phyloP scores from a whole-genome alignment of 169 alveolate genomes.

The Eimeria maxima region DNA sequence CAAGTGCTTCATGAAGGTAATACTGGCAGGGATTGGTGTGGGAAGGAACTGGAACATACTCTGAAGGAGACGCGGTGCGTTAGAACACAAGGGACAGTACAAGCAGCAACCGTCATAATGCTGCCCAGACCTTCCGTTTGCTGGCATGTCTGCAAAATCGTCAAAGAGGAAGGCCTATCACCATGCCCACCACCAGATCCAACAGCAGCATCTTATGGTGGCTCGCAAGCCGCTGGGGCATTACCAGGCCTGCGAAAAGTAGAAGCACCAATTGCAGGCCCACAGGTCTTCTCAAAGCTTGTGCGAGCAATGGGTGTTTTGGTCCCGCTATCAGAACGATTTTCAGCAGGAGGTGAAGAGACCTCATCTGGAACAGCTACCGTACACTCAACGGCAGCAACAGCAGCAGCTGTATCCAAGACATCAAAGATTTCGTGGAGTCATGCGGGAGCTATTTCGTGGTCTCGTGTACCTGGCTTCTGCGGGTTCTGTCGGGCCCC shows the following conservation, averaged over 20 bases:
- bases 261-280: neutral
- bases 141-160: neutral
- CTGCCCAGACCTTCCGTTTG: neutral
- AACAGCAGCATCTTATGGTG: neutral
- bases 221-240: neutral
- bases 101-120: neutral
- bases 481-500: constrained; percentile 26
- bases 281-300: neutral
- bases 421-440: neutral
- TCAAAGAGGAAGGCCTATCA: neutral
- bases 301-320: neutral
- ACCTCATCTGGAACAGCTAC: neutral
- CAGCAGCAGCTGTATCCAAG: neutral
- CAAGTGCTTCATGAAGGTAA: neutral
- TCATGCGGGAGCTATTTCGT: constrained; percentile 9
- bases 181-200: neutral
- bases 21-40: neutral
- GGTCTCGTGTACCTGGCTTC: constrained; percentile 52
- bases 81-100: neutral
- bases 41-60: neutral
- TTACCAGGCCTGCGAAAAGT: neutral
- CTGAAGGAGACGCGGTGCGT: neutral
- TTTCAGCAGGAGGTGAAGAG: neutral
- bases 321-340: neutral
- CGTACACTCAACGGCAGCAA: neutral